Percentiles rank a stretch among this genome's conserved stretches.
Conservation (phyloP, 345 rosid genomes). For the Diplotaxis tenuifolia region DNA sequence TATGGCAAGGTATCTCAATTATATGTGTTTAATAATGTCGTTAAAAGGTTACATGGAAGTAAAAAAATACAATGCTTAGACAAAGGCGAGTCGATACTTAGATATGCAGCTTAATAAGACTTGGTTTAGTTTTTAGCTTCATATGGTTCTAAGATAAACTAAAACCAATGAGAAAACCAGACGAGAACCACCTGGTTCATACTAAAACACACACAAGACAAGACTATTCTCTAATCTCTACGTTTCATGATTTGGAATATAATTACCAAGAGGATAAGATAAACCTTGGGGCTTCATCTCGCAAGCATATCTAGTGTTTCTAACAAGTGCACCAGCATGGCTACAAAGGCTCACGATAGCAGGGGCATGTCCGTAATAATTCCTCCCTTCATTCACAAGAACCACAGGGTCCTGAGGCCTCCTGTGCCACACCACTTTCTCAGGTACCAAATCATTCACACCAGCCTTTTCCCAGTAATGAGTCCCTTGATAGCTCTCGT, state of each 20-base stretch:
- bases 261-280: conserved; percentile 35
- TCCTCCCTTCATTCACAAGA: conserved; percentile 60
- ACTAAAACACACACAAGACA: neutral
- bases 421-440: conserved; percentile 67
- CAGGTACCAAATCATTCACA: conserved; percentile 80
- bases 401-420: conserved; percentile 78
- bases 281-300: conserved; percentile 76
- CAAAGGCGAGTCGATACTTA: neutral
- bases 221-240: too few species aligned
- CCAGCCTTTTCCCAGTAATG: conserved; percentile 80
- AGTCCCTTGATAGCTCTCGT: conserved; percentile 69
- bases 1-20: too few species aligned
- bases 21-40: conserved; percentile 35
- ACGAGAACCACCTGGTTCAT: neutral
- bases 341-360: conserved; percentile 74
- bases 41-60: neutral
- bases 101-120: neutral
- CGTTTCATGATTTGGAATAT: neutral
- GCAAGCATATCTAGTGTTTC: conserved; percentile 47
- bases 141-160: neutral
- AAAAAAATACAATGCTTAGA: neutral
- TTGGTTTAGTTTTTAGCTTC: neutral
- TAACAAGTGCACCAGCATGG: conserved; percentile 64
- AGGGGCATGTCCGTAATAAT: conserved; percentile 84
- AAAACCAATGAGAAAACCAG: neutral